These are phyloP conservation scores for Ambrosiella xylebori DNA, from an alignment of 2,329 filamentous ascomycete species.

Conservation along the genomic window DNA sequence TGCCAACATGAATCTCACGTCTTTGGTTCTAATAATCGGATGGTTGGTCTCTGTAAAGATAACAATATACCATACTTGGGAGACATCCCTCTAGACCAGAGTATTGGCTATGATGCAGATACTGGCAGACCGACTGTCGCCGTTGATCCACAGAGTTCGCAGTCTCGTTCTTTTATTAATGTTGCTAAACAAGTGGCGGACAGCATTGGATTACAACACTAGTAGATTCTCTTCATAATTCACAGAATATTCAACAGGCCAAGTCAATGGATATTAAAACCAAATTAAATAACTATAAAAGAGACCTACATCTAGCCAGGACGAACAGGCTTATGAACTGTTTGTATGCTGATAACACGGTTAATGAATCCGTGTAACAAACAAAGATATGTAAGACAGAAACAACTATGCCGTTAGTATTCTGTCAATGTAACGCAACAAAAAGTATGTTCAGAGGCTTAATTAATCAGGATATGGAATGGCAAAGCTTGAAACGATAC, in stretches of 20 bases:
- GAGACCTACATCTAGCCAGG: no score
- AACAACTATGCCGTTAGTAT: neutral
- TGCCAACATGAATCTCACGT: constrained; percentile 60
- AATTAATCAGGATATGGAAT: neutral
- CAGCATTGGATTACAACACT: constrained; percentile 24
- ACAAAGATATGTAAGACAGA: constrained; percentile 1
- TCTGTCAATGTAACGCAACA: neutral
- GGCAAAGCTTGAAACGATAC: neutral
- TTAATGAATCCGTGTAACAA: neutral
- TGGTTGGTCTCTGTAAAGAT: constrained; percentile 50
- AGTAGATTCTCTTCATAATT: neutral
- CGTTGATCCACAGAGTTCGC: constrained; percentile 58
- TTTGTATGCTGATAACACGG: no score
- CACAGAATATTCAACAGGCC: neutral
- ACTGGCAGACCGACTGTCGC: constrained; percentile 79
- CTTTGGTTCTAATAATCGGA: constrained; percentile 51
- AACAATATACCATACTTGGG: constrained; percentile 66
- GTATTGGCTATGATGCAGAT: constrained; percentile 76
- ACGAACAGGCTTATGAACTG: no score
- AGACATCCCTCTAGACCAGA: constrained; percentile 73
- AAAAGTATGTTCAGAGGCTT: neutral
- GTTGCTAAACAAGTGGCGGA: constrained; percentile 43
- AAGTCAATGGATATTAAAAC: no score
- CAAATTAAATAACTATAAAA: no score
- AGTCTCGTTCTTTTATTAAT: constrained; percentile 52